Conservation (phyloP, 768 basidiomycete species). For the Megacollybia marginata region DNA sequence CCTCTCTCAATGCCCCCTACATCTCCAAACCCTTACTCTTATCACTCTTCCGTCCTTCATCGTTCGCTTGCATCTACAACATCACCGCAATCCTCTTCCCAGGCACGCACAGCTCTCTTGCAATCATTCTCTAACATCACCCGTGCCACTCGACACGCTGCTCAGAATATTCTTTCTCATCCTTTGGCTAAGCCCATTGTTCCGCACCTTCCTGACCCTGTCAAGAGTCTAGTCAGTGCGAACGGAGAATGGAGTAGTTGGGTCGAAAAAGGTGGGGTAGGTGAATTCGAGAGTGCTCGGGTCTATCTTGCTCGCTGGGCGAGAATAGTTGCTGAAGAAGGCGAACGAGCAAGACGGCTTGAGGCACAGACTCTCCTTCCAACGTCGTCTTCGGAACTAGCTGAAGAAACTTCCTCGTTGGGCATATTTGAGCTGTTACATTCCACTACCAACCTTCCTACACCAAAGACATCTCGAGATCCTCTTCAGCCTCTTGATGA, state of each 20-base stretch:
- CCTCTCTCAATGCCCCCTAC: slow-evolving; percentile 41
- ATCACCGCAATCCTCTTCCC: slow-evolving; percentile 48
- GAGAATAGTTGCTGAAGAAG: slow-evolving; percentile 94
- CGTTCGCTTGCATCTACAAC: slow-evolving; percentile 62
- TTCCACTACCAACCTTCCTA: slow-evolving; percentile 70
- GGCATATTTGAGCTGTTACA: slow-evolving; percentile 87
- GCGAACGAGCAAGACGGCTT: slow-evolving; percentile 76
- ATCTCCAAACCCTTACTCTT: slow-evolving; percentile 48
- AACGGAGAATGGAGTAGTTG: slow-evolving; percentile 92
- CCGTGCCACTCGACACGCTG: slow-evolving; percentile 84
- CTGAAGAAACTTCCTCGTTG: slow-evolving; percentile 63
- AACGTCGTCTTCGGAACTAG: slow-evolving; percentile 36
- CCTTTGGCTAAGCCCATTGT: slow-evolving; percentile 94
- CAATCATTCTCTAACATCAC: slow-evolving; percentile 94
- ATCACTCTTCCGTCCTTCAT: slow-evolving; percentile 72
- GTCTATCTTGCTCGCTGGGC: slow-evolving; percentile 98
- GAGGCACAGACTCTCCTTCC: slow-evolving; percentile 69
- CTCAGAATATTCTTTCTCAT: slow-evolving; percentile 91
- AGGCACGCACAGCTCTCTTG: slow-evolving; percentile 77
- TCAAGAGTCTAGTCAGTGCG: slow-evolving; percentile 81
- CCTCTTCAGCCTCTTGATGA: slow-evolving; percentile 73
- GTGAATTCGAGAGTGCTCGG: slow-evolving; percentile 93
- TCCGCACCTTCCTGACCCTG: slow-evolving; percentile 93
- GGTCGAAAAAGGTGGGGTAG: slow-evolving; percentile 89
- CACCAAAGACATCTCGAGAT: slow-evolving; percentile 77